Conservation (phyloP, 2,329 filamentous ascomycete genomes). For the Bipolaris cookei region DNA sequence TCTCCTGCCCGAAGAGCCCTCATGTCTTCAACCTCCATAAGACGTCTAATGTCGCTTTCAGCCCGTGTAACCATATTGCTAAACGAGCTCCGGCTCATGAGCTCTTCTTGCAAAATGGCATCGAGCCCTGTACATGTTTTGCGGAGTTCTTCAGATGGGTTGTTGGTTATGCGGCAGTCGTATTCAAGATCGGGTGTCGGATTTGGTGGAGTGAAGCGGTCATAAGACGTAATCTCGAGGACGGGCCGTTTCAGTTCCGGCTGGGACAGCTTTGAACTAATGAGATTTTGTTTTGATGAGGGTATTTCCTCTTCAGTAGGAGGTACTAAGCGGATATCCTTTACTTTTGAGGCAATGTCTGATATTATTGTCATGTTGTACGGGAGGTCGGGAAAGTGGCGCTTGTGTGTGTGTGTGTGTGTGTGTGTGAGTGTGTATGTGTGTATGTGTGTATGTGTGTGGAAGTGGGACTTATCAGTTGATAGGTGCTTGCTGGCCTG, state of each 20-base stretch:
- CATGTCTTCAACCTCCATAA: conserved; percentile 12
- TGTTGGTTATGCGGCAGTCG: conserved; percentile 15
- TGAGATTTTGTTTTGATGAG: background rate
- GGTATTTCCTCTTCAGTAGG: conserved; percentile 1
- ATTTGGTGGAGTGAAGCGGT: conserved; percentile 10
- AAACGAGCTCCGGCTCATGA: conserved; percentile 12
- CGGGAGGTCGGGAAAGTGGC: background rate
- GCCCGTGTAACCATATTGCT: conserved; percentile 1
- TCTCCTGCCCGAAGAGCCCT: conserved; percentile 4
- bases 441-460: too few relatives aligned
- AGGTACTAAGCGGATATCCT: conserved; percentile 8
- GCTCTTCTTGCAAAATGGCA: conserved; percentile 9
- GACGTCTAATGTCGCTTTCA: conserved; percentile 5
- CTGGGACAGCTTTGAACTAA: background rate
- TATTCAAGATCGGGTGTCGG: conserved; percentile 15
- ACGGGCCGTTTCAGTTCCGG: conserved; percentile 1
- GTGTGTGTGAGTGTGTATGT: too few relatives aligned
- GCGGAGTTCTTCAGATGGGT: background rate
- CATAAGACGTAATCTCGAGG: conserved; percentile 14
- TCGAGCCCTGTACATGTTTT: conserved; percentile 14
- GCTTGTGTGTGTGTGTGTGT: too few relatives aligned
- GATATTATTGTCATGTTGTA: conserved; percentile 7
- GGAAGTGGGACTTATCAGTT: background rate
- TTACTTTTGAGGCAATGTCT: background rate
- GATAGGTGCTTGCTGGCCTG: background rate